Base-by-base conservation (phyloP, 2,329 filamentous ascomycete species). In the Microsporum canis region DNA sequence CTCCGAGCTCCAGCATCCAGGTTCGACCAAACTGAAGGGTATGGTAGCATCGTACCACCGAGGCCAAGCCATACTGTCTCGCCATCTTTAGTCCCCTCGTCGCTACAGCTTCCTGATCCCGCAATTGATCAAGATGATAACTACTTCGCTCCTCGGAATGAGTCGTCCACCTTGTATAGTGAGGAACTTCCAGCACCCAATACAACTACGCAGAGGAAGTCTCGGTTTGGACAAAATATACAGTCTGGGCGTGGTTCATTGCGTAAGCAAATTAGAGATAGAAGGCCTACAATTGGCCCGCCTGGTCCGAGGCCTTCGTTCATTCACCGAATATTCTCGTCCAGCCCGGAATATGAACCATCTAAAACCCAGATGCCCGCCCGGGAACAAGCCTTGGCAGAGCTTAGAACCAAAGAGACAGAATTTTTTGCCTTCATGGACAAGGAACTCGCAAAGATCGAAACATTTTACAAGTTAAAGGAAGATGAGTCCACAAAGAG, bases 351-450 rank as follows among this genome's bases (percentile, higher is more conserved):
- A n/a, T 63, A 65, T 34, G 70, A 74, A 66, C 77, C 71, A 66
- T 75, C 72, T 1, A 73, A 70, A 8, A 75, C 70, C 58, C 79
- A 81, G 65, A 75, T 80, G 3, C 80, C 82, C 14, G 72, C 82
- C 4, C 49, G 1, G 3, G 49, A 53, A n/a, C 81, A 83, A 61
- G 78, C 80, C 1, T 79, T 81, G 57, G 81, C 84, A 47, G 81
- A 89, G 43, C 80, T 95, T 2, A 87, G 88, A 51, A 79, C 85
- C 61, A 82, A 85, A 17, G 86, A 95, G 72, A 82, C 81, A n/a
- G 89, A 96, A 12, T 97, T 99, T 70, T 92, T 91, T 72, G 75
- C 79, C 0, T 99, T 94, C 69, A 78, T 99, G 59, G 89, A 96
- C 67, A 78, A 77, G 7, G 88, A 99, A 74, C 78, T 99, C 12